Conservation (phyloP, 345 rosid genomes). For the Citrus trifoliata region DNA sequence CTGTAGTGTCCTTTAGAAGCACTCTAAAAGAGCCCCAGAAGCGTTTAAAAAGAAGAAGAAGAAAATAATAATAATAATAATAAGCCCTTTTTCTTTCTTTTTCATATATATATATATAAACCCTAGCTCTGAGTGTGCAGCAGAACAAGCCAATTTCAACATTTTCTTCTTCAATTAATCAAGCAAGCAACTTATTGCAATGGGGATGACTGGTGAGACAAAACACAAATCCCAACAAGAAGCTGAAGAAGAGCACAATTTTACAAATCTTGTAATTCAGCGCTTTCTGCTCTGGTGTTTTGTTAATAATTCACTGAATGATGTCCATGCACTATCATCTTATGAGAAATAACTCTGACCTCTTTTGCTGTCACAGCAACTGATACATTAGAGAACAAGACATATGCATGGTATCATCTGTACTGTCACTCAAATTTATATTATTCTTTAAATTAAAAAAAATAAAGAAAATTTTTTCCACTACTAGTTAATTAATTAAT, state of each 20-base stretch:
- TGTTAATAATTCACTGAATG: constrained; percentile 20
- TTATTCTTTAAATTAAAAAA: neutral
- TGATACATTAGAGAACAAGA: neutral
- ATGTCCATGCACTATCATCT: neutral
- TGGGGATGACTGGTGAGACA: constrained; percentile 5
- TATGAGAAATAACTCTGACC: neutral
- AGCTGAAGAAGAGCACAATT: constrained; percentile 4
- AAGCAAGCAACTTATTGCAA: constrained; percentile 1
- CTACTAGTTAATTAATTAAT: neutral
- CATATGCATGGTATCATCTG: neutral
- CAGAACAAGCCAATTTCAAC: neutral
- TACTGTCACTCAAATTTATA: too few species aligned
- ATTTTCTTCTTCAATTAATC: neutral
- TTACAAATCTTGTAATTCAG: neutral
- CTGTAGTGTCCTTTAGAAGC: neutral
- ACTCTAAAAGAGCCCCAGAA: neutral
- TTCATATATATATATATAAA: neutral
- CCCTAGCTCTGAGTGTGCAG: neutral
- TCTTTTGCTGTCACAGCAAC: constrained; percentile 5
- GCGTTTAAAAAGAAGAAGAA: neutral
- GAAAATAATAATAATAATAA: too few species aligned
- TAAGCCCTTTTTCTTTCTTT: neutral
- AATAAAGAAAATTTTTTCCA: neutral
- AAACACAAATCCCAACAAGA: constrained; percentile 33
- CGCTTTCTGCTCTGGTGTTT: neutral